A percentile compares a stretch with the other conserved stretches of the same genome.
These are phyloP conservation scores for Pleurotus salmoneostramineus DNA, from an alignment of 768 basidiomycete genomes.

Conservation along the genomic window DNA sequence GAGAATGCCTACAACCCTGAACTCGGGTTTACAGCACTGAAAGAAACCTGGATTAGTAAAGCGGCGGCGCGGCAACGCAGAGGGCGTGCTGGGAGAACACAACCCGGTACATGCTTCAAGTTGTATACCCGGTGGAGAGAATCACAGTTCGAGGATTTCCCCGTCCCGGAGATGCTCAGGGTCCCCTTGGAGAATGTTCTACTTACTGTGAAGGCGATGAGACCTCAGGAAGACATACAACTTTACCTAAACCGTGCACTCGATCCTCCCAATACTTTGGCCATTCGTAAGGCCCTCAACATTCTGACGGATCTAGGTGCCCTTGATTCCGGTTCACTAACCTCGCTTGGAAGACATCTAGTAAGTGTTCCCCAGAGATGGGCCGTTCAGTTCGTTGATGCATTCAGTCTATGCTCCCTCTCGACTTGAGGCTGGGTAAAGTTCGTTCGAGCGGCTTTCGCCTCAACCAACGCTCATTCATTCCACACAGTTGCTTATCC, in stretches of 20 bases:
- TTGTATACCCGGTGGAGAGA: slow-evolving; percentile 77
- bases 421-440: slow-evolving; percentile 87
- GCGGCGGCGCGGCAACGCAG: slow-evolving; percentile 82
- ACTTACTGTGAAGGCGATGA: slow-evolving; percentile 76
- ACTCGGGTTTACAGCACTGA: slow-evolving; percentile 68
- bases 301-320: slow-evolving; percentile 78
- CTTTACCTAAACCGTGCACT: slow-evolving; percentile 74
- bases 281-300: slow-evolving; percentile 75
- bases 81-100: slow-evolving; percentile 88
- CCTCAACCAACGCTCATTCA: background rate
- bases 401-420: slow-evolving; percentile 71
- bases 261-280: slow-evolving; percentile 72
- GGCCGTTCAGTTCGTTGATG: no score
- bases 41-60: slow-evolving; percentile 72
- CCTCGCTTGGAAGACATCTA: slow-evolving; percentile 80
- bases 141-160: slow-evolving; percentile 62
- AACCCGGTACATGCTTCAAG: slow-evolving; percentile 82
- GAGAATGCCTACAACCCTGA: slow-evolving; percentile 74
- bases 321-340: slow-evolving; percentile 62
- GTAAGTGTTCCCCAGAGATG: slow-evolving; percentile 27
- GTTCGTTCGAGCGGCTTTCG: slow-evolving; percentile 27
- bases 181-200: slow-evolving; percentile 83
- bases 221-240: slow-evolving; percentile 75
- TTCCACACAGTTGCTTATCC: slow-evolving; percentile 74
- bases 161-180: slow-evolving; percentile 84